phyloP scores from a whole-genome alignment of 768 basidiomycete genomes.

The Mycena pura region DNA sequence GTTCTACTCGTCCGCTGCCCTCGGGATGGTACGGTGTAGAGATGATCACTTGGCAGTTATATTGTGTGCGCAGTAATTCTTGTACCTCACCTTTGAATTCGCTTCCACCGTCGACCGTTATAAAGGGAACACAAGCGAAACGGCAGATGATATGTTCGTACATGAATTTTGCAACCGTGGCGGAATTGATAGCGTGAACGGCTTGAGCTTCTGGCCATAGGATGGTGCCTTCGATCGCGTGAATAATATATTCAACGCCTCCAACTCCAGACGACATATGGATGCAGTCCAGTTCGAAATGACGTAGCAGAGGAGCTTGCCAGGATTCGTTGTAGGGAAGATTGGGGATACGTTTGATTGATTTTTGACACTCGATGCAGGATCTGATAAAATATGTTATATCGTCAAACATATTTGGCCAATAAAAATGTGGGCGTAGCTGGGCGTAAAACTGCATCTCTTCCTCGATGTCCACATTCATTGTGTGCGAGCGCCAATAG shows the following conservation, averaged over 20 bases:
- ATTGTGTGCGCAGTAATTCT: slow-evolving; percentile 28
- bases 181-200: slow-evolving; percentile 7
- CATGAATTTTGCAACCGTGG: slow-evolving; percentile 34
- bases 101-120: slow-evolving; percentile 35
- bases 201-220: slow-evolving; percentile 33
- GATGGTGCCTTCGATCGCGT: slow-evolving; percentile 30
- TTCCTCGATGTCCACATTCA: no score
- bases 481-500: slow-evolving; percentile 34
- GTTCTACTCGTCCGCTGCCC: slow-evolving; percentile 39
- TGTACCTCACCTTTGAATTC: slow-evolving; percentile 37
- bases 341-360: slow-evolving; percentile 22
- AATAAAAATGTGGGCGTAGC: no score
- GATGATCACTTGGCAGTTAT: slow-evolving; percentile 32
- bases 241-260: slow-evolving; percentile 34
- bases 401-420: no score
- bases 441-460: no score
- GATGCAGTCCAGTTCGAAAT: no score
- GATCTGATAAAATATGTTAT: no score
- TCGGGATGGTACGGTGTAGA: slow-evolving; percentile 37
- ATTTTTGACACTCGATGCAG: no score
- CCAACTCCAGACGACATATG: slow-evolving; percentile 34
- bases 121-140: slow-evolving; percentile 27
- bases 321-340: slow-evolving; percentile 29
- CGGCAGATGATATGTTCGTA: slow-evolving; percentile 38
- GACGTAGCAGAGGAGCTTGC: no score